Base-by-base conservation (phyloP, 2,329 filamentous ascomycete genomes). In the Pseudogymnoascus sp. region DNA sequence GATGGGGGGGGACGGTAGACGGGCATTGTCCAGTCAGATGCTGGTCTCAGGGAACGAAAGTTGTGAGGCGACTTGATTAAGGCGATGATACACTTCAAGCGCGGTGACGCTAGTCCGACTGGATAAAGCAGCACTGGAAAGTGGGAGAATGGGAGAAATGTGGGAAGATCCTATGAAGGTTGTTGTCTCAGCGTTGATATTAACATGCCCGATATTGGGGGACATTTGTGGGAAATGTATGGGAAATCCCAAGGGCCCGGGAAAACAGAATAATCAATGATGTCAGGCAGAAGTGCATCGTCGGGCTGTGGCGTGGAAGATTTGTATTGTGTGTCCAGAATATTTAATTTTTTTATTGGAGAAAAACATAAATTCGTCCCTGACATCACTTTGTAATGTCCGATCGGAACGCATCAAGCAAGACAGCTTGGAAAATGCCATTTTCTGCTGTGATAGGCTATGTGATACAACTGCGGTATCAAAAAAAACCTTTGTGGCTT, bases 211-310 rank as follows among this genome's bases (percentile, higher is more conserved):
- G 36, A 47, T 26, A 60, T 61, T 42, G 45, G 26, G 42, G 37
- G 29, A 62, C 16, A 57, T 31, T 60, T 61, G 21, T 45, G 61
- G 34, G 39, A 39, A 40, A 64, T 29, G 63, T 61, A 57, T 23
- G 26, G 7, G 57, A 47, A 66, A 63, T 61, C 26, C 29, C 51
- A 31, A 29, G 16, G 40, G 29, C 29, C 51, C 29, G 10, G 51
- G 51, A 57, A 57, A 34, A 57, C 51, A 57, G 16, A 29, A 54
- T 47, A 37, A 45, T 37, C 31, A 37, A 61, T 37, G 34, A 61
- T 39, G 76, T 79, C 76, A 77, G 77, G 77, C 77, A 79, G 75
- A 77, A 75, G 73, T 79, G 77, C 77, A 78, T 63, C 18, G 73
- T 71, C 73, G 70, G 66, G 74, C 77, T 74, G 26, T 63, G 34